A percentile compares a stretch with the other conserved stretches of the same genome.
phyloP scores from a whole-genome alignment of 805 yeast genomes.

The Saturnispora gosingensis region DNA sequence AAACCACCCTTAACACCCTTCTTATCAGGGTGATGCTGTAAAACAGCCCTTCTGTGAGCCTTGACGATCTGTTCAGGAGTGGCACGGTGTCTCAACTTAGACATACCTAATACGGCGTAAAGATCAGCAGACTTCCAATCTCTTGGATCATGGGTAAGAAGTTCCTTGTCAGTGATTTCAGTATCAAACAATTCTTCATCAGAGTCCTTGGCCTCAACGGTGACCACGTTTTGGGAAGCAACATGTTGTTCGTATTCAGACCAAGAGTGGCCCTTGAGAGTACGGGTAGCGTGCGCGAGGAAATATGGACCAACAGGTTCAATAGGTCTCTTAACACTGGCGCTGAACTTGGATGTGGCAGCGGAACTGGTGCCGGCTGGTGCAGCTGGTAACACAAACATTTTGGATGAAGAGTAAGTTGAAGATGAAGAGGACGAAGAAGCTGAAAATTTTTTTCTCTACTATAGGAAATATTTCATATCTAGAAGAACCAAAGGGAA shows the following conservation, averaged over 20 bases:
- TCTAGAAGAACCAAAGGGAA: background rate
- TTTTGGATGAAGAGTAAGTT: slow-evolving; percentile 20
- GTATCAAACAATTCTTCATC: slow-evolving; percentile 54
- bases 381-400: slow-evolving; percentile 48
- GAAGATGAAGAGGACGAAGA: background rate
- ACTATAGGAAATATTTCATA: background rate
- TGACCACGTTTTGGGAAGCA: slow-evolving; percentile 77
- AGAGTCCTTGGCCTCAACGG: slow-evolving; percentile 51
- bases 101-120: slow-evolving; percentile 90
- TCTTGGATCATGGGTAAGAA: slow-evolving; percentile 87
- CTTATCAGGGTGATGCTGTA: slow-evolving; percentile 97
- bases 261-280: slow-evolving; percentile 96
- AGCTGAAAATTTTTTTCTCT: background rate
- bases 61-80: slow-evolving; percentile 88
- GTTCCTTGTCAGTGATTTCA: slow-evolving; percentile 57
- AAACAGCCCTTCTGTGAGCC: slow-evolving; percentile 94
- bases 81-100: slow-evolving; percentile 85
- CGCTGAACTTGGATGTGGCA: slow-evolving; percentile 41
- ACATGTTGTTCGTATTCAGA: slow-evolving; percentile 91
- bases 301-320: slow-evolving; percentile 97
- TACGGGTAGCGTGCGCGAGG: slow-evolving; percentile 93
- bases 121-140: slow-evolving; percentile 97
- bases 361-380: slow-evolving; percentile 35
- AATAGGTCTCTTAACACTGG: slow-evolving; percentile 66
- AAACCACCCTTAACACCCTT: slow-evolving; percentile 83